These are phyloP conservation scores for Passalora sequoiae DNA, from an alignment of 2,329 filamentous ascomycete genomes.

Conservation along the genomic window DNA sequence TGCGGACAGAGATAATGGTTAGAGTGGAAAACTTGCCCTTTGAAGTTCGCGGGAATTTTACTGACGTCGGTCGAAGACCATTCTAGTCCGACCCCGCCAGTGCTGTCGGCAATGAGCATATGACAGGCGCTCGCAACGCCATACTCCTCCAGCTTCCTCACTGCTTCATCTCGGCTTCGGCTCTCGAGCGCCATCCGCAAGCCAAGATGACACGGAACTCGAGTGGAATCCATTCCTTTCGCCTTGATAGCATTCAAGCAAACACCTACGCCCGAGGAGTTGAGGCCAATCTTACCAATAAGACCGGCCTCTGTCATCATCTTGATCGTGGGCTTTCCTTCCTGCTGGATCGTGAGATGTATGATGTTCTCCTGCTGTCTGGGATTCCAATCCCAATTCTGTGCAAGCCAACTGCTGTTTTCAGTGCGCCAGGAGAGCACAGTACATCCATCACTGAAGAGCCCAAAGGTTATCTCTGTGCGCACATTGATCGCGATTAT, in stretches of 20 bases:
- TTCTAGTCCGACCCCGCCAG: slow-evolving; percentile 47
- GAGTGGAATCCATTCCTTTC: slow-evolving; percentile 48
- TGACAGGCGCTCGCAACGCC: slow-evolving; percentile 53
- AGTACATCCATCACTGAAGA: slow-evolving; percentile 54
- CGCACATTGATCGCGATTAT: slow-evolving; percentile 56
- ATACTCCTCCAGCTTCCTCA: slow-evolving; percentile 39
- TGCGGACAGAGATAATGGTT: slow-evolving; percentile 43
- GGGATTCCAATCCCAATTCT: slow-evolving; percentile 47
- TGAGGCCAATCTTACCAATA: slow-evolving; percentile 63
- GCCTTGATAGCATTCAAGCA: slow-evolving; percentile 59
- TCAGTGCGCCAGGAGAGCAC: slow-evolving; percentile 44
- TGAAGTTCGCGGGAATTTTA: slow-evolving; percentile 32
- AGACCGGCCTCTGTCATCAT: slow-evolving; percentile 59
- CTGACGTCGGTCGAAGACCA: slow-evolving; percentile 37
- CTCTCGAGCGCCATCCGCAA: slow-evolving; percentile 54
- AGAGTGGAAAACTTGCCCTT: slow-evolving; percentile 38
- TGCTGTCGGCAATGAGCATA: slow-evolving; percentile 50
- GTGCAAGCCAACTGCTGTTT: slow-evolving; percentile 38
- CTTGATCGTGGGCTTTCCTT: slow-evolving; percentile 44
- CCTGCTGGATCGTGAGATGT: slow-evolving; percentile 43
- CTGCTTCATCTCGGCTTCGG: slow-evolving; percentile 43
- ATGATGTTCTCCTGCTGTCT: slow-evolving; percentile 49
- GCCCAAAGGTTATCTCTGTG: slow-evolving; percentile 54
- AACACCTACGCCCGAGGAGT: slow-evolving; percentile 53
- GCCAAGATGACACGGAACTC: slow-evolving; percentile 58